Base-by-base conservation (phyloP, 176 grass and related monocot genomes). In the Avena sativa region DNA sequence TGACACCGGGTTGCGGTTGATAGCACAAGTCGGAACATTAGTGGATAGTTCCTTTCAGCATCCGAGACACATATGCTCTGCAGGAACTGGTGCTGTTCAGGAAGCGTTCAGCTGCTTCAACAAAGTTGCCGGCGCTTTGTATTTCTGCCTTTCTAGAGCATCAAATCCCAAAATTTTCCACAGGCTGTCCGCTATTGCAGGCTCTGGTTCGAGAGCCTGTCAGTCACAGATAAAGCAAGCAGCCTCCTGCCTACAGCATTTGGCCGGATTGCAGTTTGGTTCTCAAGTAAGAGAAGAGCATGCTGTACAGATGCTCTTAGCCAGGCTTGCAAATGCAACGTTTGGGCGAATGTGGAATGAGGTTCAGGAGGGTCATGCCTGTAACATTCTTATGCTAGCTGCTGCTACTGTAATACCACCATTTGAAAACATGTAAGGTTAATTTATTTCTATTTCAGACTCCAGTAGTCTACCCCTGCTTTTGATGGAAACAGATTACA, bases 351-450 rank as follows among this genome's bases (percentile, higher is more conserved):
- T 90, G 74, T 91, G 89, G 90, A 86, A 84, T 50, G 94, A 99
- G 38, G 79, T 88, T 40, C 79, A 91, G 85, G 62, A 86, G 50
- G 51, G 16, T 15, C 89, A 88, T 78, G 84, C 85, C 79, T 89
- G 76, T 46, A 86, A 93, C 21, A 71, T 94, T 86, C 91, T 99
- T 49, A 94, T 91, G 74, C 89, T 96, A 63, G 97, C 94, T 84
- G 82, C 90, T 83, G 47, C 80, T 59, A 68, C 80, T 19, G 83
- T 90, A 46, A 73, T 96, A 90, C 97, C 97, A 83, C 90, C 91
- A 78, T 94, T 99, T 87, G 92, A 93, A 83, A 94, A 89, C 85
- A 90, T 88, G 94, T 99, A 90, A 81, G 89, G 2, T 74, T n/a
- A 69, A 15, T 72, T 46, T 74, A 38, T 43, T 75, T 5, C 67